A percentile compares a stretch with the other conserved stretches of the same genome.
These are phyloP conservation scores for Neophaeococcomyces aloes DNA, from an alignment of 2,329 filamentous ascomycete species.

Conservation along the genomic window DNA sequence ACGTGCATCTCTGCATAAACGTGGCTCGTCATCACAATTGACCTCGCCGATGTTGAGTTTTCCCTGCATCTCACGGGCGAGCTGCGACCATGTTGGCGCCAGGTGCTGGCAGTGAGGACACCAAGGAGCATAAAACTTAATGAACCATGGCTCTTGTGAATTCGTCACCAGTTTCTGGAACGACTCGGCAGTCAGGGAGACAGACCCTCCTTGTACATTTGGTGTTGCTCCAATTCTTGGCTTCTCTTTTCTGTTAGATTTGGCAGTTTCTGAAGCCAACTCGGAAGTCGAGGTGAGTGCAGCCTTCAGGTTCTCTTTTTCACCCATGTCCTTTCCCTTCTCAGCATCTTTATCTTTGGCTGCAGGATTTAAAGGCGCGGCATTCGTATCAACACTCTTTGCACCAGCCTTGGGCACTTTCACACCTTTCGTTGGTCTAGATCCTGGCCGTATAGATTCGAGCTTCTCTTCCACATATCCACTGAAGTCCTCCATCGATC, in stretches of 20 bases:
- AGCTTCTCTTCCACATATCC: conserved; percentile 64
- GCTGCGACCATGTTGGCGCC: conserved; percentile 77
- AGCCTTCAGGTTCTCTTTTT: conserved; percentile 34
- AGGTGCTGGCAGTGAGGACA: conserved; percentile 91
- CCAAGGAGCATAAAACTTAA: conserved; percentile 98
- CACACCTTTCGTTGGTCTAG: conserved; percentile 56
- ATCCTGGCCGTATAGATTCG: conserved; percentile 69
- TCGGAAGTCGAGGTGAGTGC: conserved; percentile 27
- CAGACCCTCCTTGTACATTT: conserved; percentile 66
- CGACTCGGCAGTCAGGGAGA: conserved; percentile 66
- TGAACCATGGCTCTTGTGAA: conserved; percentile 87
- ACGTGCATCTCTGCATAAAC: conserved; percentile 84
- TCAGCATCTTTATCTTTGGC: conserved; percentile 35
- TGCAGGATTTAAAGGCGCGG: conserved; percentile 28
- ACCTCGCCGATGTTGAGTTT: conserved; percentile 89
- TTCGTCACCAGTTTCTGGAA: conserved; percentile 80
- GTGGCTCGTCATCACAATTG: conserved; percentile 76
- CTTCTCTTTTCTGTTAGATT: conserved; percentile 41
- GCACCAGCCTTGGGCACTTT: conserved; percentile 63
- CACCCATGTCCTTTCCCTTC: conserved; percentile 29
- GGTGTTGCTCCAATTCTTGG: conserved; percentile 44
- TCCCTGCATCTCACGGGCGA: conserved; percentile 84
- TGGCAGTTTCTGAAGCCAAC: conserved; percentile 24
- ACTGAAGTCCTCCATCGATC: conserved; percentile 56
- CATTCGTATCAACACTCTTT: conserved; percentile 35